Evolutionary conservation across 495 filamentous ascomycete species (phyloP).

Genomic region (Hypoxylon fragiforme): DNA sequence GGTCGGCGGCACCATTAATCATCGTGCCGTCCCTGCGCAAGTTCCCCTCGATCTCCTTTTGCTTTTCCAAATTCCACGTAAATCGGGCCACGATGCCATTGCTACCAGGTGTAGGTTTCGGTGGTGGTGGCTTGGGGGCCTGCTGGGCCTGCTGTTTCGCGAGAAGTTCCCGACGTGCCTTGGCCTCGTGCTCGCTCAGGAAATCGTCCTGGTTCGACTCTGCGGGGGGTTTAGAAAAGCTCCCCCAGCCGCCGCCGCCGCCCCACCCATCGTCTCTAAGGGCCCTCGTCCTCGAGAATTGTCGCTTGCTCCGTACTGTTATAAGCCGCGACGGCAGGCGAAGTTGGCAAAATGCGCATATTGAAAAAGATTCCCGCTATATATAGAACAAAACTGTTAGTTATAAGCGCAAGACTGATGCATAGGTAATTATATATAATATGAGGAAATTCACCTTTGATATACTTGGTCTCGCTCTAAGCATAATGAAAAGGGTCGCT

Average conservation of each 20-base stretch:
- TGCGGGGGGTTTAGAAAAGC: neutral
- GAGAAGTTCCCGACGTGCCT: conserved; percentile 23
- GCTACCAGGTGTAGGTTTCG: conserved; percentile 1
- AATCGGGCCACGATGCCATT: conserved; percentile 7
- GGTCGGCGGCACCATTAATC: no score
- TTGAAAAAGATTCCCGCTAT: conserved; percentile 32
- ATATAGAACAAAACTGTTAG: neutral
- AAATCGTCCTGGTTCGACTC: conserved; percentile 10
- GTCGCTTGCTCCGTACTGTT: conserved; percentile 12
- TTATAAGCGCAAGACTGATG: conserved; percentile 4
- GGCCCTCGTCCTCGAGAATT: conserved; percentile 19
- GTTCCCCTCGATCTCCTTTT: conserved; percentile 15
- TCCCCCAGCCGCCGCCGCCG: conserved; percentile 18
- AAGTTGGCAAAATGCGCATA: conserved; percentile 37
- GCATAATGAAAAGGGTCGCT: conserved; percentile 29
- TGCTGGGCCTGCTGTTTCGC: conserved; percentile 7
- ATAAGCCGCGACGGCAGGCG: conserved; percentile 23
- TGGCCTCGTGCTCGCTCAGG: conserved; percentile 20
- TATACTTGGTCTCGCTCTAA: conserved; percentile 35
- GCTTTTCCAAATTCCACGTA: conserved; percentile 26
- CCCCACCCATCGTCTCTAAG: conserved; percentile 18
- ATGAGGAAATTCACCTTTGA: conserved; percentile 25
- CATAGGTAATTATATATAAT: neutral
- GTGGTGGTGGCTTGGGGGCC: conserved; percentile 5
- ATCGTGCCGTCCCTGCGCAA: conserved; percentile 14